Evolutionary conservation across 257 asterid species (phyloP).

Genomic region (Eustoma russellianum): DNA sequence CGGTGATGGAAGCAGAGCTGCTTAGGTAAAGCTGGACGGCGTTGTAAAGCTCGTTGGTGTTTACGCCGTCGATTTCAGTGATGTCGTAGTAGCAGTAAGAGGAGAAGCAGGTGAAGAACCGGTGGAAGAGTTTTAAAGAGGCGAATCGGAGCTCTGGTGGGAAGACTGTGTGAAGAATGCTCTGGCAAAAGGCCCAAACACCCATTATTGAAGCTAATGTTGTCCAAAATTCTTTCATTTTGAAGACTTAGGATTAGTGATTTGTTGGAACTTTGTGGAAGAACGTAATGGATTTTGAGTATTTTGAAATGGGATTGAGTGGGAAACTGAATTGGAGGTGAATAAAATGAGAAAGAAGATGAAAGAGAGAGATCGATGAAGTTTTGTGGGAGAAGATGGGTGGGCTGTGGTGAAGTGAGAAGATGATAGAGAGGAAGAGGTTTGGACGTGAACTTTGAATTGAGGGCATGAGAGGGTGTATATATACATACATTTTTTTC

Average conservation of each 20-base stretch:
- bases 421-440: too few relatives aligned
- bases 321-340: background rate
- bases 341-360: background rate
- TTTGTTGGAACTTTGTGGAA: conserved; percentile 10
- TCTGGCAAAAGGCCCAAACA: conserved; percentile 37
- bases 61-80: conserved; percentile 39
- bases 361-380: background rate
- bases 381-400: background rate
- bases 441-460: too few relatives aligned
- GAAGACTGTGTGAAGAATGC: conserved; percentile 26
- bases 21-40: conserved; percentile 41
- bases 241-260: background rate
- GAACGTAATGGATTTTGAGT: background rate
- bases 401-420: background rate
- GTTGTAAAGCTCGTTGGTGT: conserved; percentile 45
- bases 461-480: too few relatives aligned
- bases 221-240: conserved; percentile 39
- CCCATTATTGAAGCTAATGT: conserved; percentile 41
- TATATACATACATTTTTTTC: too few relatives aligned
- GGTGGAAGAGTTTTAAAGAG: conserved; percentile 23
- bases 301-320: conserved; percentile 2
- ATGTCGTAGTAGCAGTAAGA: conserved; percentile 39
- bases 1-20: conserved; percentile 25
- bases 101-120: conserved; percentile 28
- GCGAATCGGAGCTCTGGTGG: conserved; percentile 37